Conservation (phyloP, 108 stramenopile genomes). For the Nitzschia sp. region DNA sequence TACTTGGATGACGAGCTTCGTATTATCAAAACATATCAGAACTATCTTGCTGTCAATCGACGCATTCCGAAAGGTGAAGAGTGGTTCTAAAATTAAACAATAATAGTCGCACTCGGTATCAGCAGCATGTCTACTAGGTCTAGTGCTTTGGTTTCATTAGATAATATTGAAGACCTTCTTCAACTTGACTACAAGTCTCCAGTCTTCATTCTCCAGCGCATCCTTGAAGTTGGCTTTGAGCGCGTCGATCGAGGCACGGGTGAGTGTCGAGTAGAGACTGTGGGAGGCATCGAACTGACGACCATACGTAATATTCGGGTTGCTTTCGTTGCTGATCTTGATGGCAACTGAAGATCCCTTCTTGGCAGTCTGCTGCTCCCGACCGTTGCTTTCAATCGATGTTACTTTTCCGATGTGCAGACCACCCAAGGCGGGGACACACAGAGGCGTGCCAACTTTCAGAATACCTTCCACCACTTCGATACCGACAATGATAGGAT, state of each 20-base stretch:
- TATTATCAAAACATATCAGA: constrained; percentile 65
- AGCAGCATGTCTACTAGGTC: too few species aligned
- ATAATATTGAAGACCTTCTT: constrained; percentile 96
- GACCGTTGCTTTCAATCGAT: constrained; percentile 92
- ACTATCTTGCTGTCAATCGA: constrained; percentile 64
- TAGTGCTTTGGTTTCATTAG: constrained; percentile 29
- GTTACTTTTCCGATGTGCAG: constrained; percentile 93
- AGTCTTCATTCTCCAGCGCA: constrained; percentile 94
- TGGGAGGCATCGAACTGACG: constrained; percentile 96
- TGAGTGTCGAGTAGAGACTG: constrained; percentile 89
- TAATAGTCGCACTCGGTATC: too few species aligned
- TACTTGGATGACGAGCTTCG: constrained; percentile 73
- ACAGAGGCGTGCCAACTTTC: constrained; percentile 97
- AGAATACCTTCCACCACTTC: constrained; percentile 95
- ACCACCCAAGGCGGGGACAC: constrained; percentile 90
- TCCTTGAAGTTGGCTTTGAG: constrained; percentile 98
- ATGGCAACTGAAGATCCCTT: constrained; percentile 92
- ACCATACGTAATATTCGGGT: constrained; percentile 97
- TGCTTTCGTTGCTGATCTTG: constrained; percentile 91
- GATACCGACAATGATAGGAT: constrained; percentile 97
- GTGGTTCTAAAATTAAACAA: constrained; percentile 38
- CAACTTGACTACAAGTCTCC: constrained; percentile 95
- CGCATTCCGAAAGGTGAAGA: constrained; percentile 38
- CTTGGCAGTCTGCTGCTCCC: constrained; percentile 86
- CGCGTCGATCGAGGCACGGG: constrained; percentile 96